phyloP scores from a whole-genome alignment of 225 moss, liverwort and hornwort species.

The Anthoceros angustus region DNA sequence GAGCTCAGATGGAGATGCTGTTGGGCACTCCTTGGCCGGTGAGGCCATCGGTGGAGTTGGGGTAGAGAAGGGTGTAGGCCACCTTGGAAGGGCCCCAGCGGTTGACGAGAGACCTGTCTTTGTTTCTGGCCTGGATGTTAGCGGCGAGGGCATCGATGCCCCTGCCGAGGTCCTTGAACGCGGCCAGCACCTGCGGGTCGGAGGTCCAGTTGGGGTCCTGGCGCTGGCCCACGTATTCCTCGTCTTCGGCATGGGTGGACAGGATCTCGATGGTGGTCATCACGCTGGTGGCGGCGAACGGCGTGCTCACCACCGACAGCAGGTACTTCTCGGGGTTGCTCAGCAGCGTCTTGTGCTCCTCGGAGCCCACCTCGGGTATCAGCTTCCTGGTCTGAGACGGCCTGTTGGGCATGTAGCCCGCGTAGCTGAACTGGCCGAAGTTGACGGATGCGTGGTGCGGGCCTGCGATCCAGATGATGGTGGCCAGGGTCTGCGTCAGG shows the following conservation, averaged over 20 bases:
- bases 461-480: constrained; percentile 4
- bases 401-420: constrained; percentile 46
- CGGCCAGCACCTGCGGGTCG: neutral
- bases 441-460: constrained; percentile 54
- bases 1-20: too few relatives aligned
- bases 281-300: neutral
- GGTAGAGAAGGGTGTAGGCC: too few relatives aligned
- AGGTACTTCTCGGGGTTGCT: constrained; percentile 38
- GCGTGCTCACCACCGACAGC: constrained; percentile 14
- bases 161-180: neutral
- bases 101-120: too few relatives aligned
- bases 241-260: constrained; percentile 8
- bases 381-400: constrained; percentile 45
- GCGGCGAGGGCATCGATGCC: too few relatives aligned
- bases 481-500: neutral
- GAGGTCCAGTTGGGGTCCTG: constrained; percentile 12
- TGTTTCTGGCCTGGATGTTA: too few relatives aligned
- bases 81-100: too few relatives aligned
- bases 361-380: constrained; percentile 26
- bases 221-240: constrained; percentile 24
- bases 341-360: constrained; percentile 26
- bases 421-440: constrained; percentile 47
- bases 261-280: constrained; percentile 13
- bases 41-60: too few relatives aligned
- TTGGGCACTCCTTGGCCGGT: too few relatives aligned